phyloP scores from a whole-genome alignment of 2,329 filamentous ascomycete genomes.

The Aspergillus sp. region DNA sequence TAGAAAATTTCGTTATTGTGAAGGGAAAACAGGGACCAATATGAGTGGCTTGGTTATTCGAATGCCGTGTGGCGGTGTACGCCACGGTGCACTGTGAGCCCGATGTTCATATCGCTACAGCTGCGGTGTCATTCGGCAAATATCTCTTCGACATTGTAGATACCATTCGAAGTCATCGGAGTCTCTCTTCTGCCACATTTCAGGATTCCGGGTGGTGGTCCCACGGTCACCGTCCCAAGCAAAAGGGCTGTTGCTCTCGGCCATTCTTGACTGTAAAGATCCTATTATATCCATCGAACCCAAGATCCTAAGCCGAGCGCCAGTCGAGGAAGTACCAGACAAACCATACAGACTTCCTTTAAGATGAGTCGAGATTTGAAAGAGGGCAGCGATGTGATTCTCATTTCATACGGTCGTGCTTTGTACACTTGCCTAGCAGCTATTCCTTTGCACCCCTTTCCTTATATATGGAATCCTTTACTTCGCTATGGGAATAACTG shows the following conservation, averaged over 20 bases:
- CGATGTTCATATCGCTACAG: no score
- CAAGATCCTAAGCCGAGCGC: constrained; percentile 81
- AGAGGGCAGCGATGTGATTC: constrained; percentile 68
- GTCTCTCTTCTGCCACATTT: constrained; percentile 76
- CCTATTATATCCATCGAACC: constrained; percentile 87
- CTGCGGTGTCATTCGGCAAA: no score
- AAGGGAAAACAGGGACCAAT: constrained; percentile 56
- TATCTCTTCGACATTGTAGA: constrained; percentile 1
- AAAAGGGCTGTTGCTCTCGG: constrained; percentile 72
- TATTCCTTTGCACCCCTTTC: constrained; percentile 41
- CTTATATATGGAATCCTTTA: no score
- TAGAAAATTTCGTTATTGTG: constrained; percentile 73
- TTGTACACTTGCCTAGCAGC: constrained; percentile 74
- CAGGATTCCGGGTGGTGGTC: constrained; percentile 74
- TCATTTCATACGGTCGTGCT: constrained; percentile 80
- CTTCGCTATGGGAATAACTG: no score
- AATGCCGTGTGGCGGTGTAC: constrained; percentile 81
- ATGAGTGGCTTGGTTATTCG: constrained; percentile 74
- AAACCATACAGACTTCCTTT: constrained; percentile 71
- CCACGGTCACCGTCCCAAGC: constrained; percentile 77
- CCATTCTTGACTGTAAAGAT: constrained; percentile 68
- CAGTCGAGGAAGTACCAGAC: constrained; percentile 78
- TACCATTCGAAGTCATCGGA: constrained; percentile 86
- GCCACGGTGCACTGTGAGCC: constrained; percentile 66
- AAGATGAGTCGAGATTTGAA: constrained; percentile 74